Evolutionary conservation across 1,284 basidiomycete species (phyloP).

Genomic region (Trametes versicolor): DNA sequence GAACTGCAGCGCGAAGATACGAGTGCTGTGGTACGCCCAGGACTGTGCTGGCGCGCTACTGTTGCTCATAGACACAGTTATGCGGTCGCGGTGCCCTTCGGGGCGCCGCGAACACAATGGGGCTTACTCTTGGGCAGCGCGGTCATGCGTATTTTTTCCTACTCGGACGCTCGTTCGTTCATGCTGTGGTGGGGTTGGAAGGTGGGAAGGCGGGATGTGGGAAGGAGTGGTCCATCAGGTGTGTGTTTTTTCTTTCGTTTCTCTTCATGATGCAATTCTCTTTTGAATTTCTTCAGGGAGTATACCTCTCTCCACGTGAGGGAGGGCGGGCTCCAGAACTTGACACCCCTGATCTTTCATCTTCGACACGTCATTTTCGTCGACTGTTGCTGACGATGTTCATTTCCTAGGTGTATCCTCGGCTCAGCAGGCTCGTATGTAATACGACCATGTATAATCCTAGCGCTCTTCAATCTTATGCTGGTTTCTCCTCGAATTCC

Average conservation of each 20-base stretch:
- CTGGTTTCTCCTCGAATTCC: too few relatives aligned
- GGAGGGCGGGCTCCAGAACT: constrained; percentile 76
- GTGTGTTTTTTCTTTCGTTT: neutral
- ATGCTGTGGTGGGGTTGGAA: neutral
- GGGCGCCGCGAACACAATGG: constrained; percentile 79
- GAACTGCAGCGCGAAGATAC: constrained; percentile 69
- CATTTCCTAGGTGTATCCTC: neutral
- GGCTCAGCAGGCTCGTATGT: too few relatives aligned
- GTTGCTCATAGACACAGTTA: constrained; percentile 91
- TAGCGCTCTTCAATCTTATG: too few relatives aligned
- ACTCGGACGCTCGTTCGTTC: constrained; percentile 47
- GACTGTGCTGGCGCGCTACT: constrained; percentile 49
- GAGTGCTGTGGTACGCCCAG: constrained; percentile 65
- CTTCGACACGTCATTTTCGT: too few relatives aligned
- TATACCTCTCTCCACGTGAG: constrained; percentile 57
- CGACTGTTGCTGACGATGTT: neutral
- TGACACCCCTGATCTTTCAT: constrained; percentile 56
- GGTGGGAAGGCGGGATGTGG: constrained; percentile 45
- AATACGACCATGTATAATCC: too few relatives aligned
- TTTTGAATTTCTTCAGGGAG: constrained; percentile 90
- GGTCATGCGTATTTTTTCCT: constrained; percentile 56
- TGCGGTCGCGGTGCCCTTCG: constrained; percentile 68
- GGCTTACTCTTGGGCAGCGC: constrained; percentile 85
- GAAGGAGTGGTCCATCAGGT: constrained; percentile 1
- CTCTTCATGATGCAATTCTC: constrained; percentile 38